These are phyloP conservation scores for Chlorella vulgaris DNA, from an alignment of 139 green algal species.

Conservation along the genomic window DNA sequence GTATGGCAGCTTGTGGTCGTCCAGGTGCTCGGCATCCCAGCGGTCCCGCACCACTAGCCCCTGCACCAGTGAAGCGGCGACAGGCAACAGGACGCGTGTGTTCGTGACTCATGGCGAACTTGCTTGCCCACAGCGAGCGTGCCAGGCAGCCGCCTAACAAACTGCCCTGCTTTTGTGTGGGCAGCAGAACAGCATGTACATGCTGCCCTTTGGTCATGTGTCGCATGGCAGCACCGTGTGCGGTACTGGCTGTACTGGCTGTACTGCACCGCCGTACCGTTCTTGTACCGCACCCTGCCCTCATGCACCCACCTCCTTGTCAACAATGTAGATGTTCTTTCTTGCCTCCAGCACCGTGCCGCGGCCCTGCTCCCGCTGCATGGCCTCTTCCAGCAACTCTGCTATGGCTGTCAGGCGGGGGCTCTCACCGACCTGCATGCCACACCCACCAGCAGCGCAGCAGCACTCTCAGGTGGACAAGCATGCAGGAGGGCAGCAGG, in stretches of 20 bases:
- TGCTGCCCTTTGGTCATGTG: too few relatives aligned
- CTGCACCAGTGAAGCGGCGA: neutral
- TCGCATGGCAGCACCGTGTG: too few relatives aligned
- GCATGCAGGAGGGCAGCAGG: neutral
- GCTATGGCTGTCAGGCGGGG: conserved; percentile 66
- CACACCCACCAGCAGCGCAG: neutral
- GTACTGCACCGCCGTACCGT: too few relatives aligned
- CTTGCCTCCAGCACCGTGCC: conserved; percentile 74
- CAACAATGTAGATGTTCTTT: conserved; percentile 78
- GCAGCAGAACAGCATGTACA: too few relatives aligned
- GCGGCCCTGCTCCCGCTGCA: conserved; percentile 52
- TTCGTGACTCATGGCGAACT: neutral
- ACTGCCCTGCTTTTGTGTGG: too few relatives aligned
- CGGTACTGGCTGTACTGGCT: too few relatives aligned
- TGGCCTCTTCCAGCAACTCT: conserved; percentile 77
- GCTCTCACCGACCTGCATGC: conserved; percentile 67
- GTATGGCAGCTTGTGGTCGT: conserved; percentile 84
- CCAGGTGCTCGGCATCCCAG: conserved; percentile 68
- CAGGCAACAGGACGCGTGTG: neutral
- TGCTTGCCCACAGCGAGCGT: too few relatives aligned
- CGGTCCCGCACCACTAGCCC: conserved; percentile 76
- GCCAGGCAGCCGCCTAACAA: too few relatives aligned
- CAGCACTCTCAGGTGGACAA: neutral
- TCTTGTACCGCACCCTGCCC: too few relatives aligned
- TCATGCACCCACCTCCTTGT: conserved; percentile 55